These are phyloP conservation scores for Euphorbia lathyris DNA, from an alignment of 345 rosid species.

Conservation along the genomic window DNA sequence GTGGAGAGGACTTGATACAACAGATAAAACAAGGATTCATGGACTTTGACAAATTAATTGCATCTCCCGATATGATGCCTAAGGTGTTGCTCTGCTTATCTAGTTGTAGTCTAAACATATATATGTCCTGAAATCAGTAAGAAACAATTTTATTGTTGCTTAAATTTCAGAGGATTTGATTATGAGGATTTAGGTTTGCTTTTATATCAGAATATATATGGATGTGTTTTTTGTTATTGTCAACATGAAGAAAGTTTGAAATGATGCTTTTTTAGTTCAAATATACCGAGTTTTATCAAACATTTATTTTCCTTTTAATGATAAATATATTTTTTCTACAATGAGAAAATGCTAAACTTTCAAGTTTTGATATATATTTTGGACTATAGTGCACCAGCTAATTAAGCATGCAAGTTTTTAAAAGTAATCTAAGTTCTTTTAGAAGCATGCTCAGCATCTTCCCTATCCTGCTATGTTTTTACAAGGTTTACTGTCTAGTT, in stretches of 20 bases:
- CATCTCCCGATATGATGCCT: slow-evolving; percentile 99
- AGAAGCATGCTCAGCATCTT: neutral
- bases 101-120: neutral
- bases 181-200: neutral
- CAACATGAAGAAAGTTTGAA: neutral
- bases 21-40: slow-evolving; percentile 93
- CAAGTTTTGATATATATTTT: neutral
- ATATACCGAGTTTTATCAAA: neutral
- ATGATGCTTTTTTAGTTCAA: neutral
- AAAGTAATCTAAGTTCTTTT: neutral
- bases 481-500: neutral
- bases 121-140: slow-evolving; percentile 1
- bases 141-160: neutral
- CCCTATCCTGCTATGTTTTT: neutral
- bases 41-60: slow-evolving; percentile 96
- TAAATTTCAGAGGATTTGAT: neutral
- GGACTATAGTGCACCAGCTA: neutral
- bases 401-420: neutral
- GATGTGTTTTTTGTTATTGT: neutral
- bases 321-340: neutral
- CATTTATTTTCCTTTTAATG: neutral
- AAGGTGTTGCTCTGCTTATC: slow-evolving; percentile 58
- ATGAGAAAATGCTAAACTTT: neutral
- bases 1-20: slow-evolving; percentile 91
- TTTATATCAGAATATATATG: neutral